Conservation (phyloP, 116 monocot species). For the Cymodocea nodosa region DNA sequence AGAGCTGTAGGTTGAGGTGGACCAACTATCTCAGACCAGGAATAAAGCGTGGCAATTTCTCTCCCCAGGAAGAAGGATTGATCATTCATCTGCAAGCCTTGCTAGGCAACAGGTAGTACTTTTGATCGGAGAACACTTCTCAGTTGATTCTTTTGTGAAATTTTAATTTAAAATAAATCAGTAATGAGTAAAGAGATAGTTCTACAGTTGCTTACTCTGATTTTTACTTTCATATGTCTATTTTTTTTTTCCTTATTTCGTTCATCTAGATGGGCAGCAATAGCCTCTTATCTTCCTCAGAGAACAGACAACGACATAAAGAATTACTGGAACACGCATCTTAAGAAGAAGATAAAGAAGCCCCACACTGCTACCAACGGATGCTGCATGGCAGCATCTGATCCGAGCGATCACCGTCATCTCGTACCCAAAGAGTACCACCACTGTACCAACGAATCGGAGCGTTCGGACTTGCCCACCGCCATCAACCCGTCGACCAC, state of each 20-base stretch:
- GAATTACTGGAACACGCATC: conserved; percentile 27
- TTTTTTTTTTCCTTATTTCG: neutral
- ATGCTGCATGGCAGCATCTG: neutral
- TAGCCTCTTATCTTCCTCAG: conserved; percentile 13
- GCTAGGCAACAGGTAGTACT: conserved; percentile 62
- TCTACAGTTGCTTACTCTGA: no score
- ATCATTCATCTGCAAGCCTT: conserved; percentile 56
- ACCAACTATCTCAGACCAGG: conserved; percentile 57
- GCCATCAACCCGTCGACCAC: neutral
- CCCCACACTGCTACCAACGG: neutral
- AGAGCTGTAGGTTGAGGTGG: conserved; percentile 58
- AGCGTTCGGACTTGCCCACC: neutral
- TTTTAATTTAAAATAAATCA: no score
- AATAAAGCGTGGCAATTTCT: conserved; percentile 71
- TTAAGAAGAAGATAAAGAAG: conserved; percentile 23
- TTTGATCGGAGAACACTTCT: no score
- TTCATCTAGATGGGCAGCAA: conserved; percentile 12
- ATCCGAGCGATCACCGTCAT: neutral
- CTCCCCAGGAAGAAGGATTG: conserved; percentile 47
- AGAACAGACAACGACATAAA: conserved; percentile 24
- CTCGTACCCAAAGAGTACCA: neutral
- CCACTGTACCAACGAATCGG: neutral
- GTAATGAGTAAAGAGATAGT: no score
- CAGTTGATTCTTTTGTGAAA: no score
- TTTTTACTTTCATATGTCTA: neutral